Percentiles rank a stretch among this genome's conserved stretches.
These are phyloP conservation scores for Myotisia sp. DNA, from an alignment of 2,329 filamentous ascomycete species.

Conservation along the genomic window DNA sequence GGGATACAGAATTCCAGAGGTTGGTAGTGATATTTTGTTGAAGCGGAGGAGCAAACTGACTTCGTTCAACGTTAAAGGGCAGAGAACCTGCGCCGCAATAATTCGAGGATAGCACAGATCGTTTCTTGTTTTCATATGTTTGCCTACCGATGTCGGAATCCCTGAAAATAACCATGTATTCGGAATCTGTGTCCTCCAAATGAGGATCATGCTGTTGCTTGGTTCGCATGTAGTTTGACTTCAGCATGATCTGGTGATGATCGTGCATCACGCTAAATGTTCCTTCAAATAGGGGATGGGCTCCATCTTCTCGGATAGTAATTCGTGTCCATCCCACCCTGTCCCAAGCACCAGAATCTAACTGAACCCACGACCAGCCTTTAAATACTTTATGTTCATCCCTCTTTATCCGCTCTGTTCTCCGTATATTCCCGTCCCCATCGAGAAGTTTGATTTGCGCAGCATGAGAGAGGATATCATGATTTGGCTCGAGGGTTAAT, in stretches of 20 bases:
- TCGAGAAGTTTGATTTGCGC: slow-evolving; percentile 60
- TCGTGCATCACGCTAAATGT: slow-evolving; percentile 69
- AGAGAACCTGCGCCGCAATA: slow-evolving; percentile 64
- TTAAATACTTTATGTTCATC: slow-evolving; percentile 69
- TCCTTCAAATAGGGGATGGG: slow-evolving; percentile 71
- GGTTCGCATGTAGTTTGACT: slow-evolving; percentile 57
- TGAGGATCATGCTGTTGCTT: slow-evolving; percentile 58
- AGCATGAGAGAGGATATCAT: slow-evolving; percentile 69
- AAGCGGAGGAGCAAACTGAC: slow-evolving; percentile 47
- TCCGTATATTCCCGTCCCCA: slow-evolving; percentile 52
- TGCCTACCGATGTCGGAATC: slow-evolving; percentile 61
- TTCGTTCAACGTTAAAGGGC: slow-evolving; percentile 59
- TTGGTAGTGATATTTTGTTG: slow-evolving; percentile 31
- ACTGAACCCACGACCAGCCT: slow-evolving; percentile 59
- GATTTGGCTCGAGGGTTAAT: slow-evolving; percentile 72
- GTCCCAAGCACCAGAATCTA: slow-evolving; percentile 53
- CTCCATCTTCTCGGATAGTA: slow-evolving; percentile 61
- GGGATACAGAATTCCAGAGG: slow-evolving; percentile 46
- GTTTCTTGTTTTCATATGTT: slow-evolving; percentile 48
- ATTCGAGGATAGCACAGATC: slow-evolving; percentile 33
- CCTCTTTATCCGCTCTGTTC: slow-evolving; percentile 56
- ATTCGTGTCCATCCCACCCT: slow-evolving; percentile 79
- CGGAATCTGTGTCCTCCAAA: slow-evolving; percentile 41
- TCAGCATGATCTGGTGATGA: slow-evolving; percentile 74
- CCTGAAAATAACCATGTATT: slow-evolving; percentile 81